Conservation (phyloP, 257 asterid genomes). For the Jaltomata sinuosa region DNA sequence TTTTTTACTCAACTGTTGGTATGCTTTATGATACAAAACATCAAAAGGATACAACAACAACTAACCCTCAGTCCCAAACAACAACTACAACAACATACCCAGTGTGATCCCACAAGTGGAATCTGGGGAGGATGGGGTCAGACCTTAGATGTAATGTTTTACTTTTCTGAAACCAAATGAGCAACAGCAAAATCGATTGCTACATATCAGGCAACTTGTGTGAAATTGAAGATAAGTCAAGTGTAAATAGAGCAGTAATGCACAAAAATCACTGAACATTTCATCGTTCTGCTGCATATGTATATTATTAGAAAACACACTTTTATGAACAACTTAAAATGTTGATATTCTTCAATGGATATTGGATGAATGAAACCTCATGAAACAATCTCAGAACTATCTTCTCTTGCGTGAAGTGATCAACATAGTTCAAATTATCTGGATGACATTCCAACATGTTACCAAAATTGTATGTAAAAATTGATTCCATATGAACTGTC, state of each 20-base stretch:
- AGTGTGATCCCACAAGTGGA: neutral
- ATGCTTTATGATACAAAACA: neutral
- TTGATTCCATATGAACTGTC: neutral
- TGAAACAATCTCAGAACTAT: neutral
- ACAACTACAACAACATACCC: too few relatives aligned
- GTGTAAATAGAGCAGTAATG: neutral
- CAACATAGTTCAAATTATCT: neutral
- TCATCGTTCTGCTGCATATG: neutral
- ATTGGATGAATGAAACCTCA: neutral
- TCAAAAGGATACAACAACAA: neutral
- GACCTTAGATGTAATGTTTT: neutral
- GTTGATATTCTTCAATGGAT: neutral
- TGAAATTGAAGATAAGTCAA: neutral
- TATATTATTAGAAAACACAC: neutral
- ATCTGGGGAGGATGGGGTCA: neutral
- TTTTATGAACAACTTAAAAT: neutral
- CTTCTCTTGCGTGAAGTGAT: neutral
- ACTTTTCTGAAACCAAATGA: neutral
- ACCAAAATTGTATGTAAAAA: neutral
- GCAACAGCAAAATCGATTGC: neutral
- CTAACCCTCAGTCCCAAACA: neutral
- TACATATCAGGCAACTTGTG: neutral
- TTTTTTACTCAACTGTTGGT: neutral
- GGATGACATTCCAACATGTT: neutral
- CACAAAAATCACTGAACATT: neutral